These are phyloP conservation scores for Microcos paniculata DNA, from an alignment of 345 rosid species.

Conservation along the genomic window DNA sequence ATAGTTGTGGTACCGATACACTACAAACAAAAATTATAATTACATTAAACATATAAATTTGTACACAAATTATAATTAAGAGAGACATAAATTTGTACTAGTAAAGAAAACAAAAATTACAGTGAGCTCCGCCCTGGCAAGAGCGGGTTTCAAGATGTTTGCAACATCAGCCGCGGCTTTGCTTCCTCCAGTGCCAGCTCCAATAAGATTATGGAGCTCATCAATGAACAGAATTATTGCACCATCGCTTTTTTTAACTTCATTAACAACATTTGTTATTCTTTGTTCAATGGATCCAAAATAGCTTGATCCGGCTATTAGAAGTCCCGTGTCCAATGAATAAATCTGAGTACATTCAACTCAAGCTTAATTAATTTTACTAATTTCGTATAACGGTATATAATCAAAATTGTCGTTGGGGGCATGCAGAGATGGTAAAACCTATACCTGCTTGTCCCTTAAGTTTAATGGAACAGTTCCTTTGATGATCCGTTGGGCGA, in stretches of 20 bases:
- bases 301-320: conserved; percentile 21
- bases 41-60: no score
- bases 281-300: conserved; percentile 28
- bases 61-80: background rate
- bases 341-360: no score
- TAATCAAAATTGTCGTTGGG: no score
- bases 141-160: conserved; percentile 35
- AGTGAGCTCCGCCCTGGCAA: conserved; percentile 22
- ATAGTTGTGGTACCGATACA: conserved; percentile 35
- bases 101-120: background rate
- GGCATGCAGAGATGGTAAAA: no score
- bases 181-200: conserved; percentile 16
- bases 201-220: conserved; percentile 31
- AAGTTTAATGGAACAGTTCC: no score
- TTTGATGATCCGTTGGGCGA: conserved; percentile 22
- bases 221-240: conserved; percentile 34
- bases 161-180: conserved; percentile 34
- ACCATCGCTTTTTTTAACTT: conserved; percentile 23
- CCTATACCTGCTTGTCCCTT: no score
- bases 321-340: conserved; percentile 28
- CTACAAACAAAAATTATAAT: no score
- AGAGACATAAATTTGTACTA: no score
- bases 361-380: no score
- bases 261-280: conserved; percentile 16
- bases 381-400: no score